Percentiles rank a stretch among this genome's conserved stretches.
These are phyloP conservation scores for Cyclospora cayetanensis DNA, from an alignment of 169 alveolate species.

Conservation along the genomic window DNA sequence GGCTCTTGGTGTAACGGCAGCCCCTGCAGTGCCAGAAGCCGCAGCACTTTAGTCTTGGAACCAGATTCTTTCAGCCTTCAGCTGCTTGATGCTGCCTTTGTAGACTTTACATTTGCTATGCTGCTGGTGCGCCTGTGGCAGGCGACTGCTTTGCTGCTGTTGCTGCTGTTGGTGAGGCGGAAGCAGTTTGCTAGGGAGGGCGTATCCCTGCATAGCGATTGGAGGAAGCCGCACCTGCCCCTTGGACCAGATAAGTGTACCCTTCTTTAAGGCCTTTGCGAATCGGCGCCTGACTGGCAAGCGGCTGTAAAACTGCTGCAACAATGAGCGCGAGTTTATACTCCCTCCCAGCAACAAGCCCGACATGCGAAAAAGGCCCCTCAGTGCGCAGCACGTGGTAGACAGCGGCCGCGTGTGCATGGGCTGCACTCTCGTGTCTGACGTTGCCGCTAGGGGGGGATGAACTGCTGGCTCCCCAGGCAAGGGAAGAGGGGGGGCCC, in stretches of 20 bases:
- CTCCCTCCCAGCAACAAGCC: conserved; percentile 73
- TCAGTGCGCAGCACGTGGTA: no score
- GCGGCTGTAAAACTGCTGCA: conserved; percentile 85
- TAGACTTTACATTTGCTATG: not conserved
- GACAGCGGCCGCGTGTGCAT: no score
- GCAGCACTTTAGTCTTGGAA: not conserved
- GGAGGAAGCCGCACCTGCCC: conserved; percentile 81
- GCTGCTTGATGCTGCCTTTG: not conserved
- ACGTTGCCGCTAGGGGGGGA: no score
- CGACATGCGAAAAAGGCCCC: no score
- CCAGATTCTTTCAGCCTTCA: conserved; percentile 27
- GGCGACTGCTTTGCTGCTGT: no score
- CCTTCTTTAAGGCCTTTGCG: conserved; percentile 80
- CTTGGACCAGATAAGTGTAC: conserved; percentile 86
- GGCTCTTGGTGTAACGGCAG: no score
- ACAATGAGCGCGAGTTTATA: conserved; percentile 83
- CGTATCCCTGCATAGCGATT: conserved; percentile 52
- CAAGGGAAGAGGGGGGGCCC: no score
- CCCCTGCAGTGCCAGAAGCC: no score
- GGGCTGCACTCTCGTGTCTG: no score
- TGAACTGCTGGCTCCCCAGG: no score
- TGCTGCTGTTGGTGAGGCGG: conserved; percentile 30
- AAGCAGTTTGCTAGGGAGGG: conserved; percentile 11
- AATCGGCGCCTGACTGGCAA: conserved; percentile 83
- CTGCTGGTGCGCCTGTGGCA: no score